Evolutionary conservation across 371 early-diverging fungal genomes (phyloP).

Genomic region (Capillidium rhysosporum): DNA sequence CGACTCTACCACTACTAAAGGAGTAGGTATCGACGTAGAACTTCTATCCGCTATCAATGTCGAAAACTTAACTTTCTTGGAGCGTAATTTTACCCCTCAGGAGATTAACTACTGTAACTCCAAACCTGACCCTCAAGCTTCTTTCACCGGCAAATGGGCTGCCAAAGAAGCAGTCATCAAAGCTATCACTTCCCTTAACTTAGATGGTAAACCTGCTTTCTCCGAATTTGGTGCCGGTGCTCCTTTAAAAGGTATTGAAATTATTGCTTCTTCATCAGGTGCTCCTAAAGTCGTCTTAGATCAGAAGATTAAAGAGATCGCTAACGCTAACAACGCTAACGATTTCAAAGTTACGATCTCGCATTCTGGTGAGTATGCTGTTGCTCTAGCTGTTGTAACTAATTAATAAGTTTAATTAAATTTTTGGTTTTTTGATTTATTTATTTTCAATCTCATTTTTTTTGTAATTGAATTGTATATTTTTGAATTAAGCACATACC

Average conservation of each 20-base stretch:
- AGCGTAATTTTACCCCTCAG: constrained; percentile 71
- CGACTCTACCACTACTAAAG: constrained; percentile 25
- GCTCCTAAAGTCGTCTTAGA: constrained; percentile 76
- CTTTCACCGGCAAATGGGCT: constrained; percentile 88
- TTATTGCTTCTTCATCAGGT: constrained; percentile 44
- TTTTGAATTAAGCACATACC: too few relatives aligned
- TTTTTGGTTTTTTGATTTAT: too few relatives aligned
- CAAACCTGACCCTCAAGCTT: constrained; percentile 58
- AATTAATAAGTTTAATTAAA: too few relatives aligned
- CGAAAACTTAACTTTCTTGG: constrained; percentile 65
- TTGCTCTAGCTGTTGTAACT: constrained; percentile 48
- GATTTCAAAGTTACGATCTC: constrained; percentile 78
- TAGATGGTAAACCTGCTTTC: constrained; percentile 26
- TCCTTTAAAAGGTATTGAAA: constrained; percentile 79
- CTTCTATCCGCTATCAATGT: constrained; percentile 58
- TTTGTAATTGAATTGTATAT: too few relatives aligned
- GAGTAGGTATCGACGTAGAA: constrained; percentile 87
- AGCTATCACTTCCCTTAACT: constrained; percentile 53
- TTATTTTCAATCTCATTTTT: too few relatives aligned
- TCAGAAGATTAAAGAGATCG: constrained; percentile 60
- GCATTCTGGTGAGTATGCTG: constrained; percentile 81
- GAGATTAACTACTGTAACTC: constrained; percentile 66
- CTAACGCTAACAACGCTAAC: constrained; percentile 42
- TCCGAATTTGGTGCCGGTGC: constrained; percentile 5
- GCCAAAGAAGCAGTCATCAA: constrained; percentile 95